Percentiles rank a stretch among this genome's conserved stretches.
Conservation (phyloP, 768 basidiomycete species). For the Lanmaoa rubissima region DNA sequence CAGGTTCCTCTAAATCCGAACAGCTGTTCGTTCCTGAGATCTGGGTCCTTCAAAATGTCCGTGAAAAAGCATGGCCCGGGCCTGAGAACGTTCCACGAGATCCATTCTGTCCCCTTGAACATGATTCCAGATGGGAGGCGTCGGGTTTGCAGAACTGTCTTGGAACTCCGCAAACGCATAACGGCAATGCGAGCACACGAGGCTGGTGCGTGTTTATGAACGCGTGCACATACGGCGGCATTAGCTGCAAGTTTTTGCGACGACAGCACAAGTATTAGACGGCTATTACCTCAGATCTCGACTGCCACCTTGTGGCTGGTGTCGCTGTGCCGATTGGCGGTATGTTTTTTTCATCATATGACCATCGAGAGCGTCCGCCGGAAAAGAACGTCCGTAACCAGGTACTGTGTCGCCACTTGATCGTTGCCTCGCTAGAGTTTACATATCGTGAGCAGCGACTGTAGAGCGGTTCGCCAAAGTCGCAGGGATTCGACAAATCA, state of each 20-base stretch:
- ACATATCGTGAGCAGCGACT: background rate
- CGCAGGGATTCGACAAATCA: background rate
- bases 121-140: background rate
- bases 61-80: background rate
- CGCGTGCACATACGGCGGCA: constrained; percentile 15
- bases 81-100: constrained; percentile 11
- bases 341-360: constrained; percentile 9
- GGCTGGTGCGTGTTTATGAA: constrained; percentile 19
- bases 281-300: constrained; percentile 17
- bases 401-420: background rate
- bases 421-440: background rate
- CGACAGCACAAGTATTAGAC: background rate
- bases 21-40: constrained; percentile 6
- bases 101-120: constrained; percentile 7
- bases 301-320: constrained; percentile 2
- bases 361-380: background rate
- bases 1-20: constrained; percentile 15
- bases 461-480: background rate
- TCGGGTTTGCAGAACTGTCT: constrained; percentile 1
- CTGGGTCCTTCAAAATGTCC: constrained; percentile 4
- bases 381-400: background rate
- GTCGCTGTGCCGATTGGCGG: background rate
- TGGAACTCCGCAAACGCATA: constrained; percentile 20
- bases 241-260: constrained; percentile 8
- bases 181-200: constrained; percentile 26